Percentiles rank a stretch among this genome's conserved stretches.
phyloP scores from a whole-genome alignment of 2,329 filamentous ascomycete genomes.

The Myriosclerotinia curreyana region DNA sequence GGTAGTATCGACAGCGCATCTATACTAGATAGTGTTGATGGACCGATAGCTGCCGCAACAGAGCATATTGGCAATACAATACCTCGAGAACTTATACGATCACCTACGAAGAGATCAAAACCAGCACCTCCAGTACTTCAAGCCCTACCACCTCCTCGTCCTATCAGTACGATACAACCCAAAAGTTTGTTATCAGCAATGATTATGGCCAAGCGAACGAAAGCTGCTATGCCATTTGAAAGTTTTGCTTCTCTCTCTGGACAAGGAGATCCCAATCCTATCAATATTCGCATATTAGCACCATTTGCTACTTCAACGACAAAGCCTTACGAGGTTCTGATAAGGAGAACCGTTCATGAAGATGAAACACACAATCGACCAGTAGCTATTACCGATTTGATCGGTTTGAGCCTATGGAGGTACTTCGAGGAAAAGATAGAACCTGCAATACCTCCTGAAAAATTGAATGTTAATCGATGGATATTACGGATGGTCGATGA shows the following conservation, averaged over 20 bases:
- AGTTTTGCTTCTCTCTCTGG: slow-evolving; percentile 73
- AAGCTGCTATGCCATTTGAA: slow-evolving; percentile 69
- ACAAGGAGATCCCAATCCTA: slow-evolving; percentile 72
- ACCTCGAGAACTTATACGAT: slow-evolving; percentile 56
- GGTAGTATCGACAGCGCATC: slow-evolving; percentile 69
- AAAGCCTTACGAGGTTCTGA: slow-evolving; percentile 68
- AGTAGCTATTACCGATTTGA: slow-evolving; percentile 75
- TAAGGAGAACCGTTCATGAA: slow-evolving; percentile 66
- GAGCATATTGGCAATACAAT: slow-evolving; percentile 62
- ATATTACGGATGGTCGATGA: slow-evolving; percentile 80
- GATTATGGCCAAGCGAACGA: slow-evolving; percentile 68
- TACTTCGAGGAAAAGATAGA: slow-evolving; percentile 75
- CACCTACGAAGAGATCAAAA: slow-evolving; percentile 63
- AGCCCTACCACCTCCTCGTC: slow-evolving; percentile 66
- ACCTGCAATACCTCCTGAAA: slow-evolving; percentile 60
- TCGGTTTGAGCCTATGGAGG: slow-evolving; percentile 73
- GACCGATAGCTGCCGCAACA: slow-evolving; percentile 53
- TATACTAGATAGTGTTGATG: slow-evolving; percentile 61
- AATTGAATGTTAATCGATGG: slow-evolving; percentile 78
- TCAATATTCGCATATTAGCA: slow-evolving; percentile 74
- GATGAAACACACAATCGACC: slow-evolving; percentile 59
- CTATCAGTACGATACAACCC: slow-evolving; percentile 65
- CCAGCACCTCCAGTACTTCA: slow-evolving; percentile 57
- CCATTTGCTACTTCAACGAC: slow-evolving; percentile 64
- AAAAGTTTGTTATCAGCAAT: slow-evolving; percentile 69